These are phyloP conservation scores for Pycnococcus provasolii DNA, from an alignment of 139 green algal genomes.

Conservation along the genomic window DNA sequence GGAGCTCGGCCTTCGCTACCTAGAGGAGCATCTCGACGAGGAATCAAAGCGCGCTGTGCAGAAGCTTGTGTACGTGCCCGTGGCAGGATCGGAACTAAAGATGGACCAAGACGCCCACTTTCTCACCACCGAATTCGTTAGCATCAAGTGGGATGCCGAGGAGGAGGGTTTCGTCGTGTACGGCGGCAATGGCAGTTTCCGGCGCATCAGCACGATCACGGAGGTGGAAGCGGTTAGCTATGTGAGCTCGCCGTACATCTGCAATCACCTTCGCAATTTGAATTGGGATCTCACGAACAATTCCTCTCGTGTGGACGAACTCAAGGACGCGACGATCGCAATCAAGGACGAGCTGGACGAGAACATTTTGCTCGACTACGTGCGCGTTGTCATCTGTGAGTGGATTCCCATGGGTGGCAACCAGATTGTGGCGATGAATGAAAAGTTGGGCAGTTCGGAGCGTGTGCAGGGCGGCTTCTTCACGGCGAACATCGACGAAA, in stretches of 20 bases:
- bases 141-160: background rate
- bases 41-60: background rate
- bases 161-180: background rate
- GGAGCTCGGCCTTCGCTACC: background rate
- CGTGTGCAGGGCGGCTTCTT: constrained; percentile 22
- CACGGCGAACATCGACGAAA: constrained; percentile 11
- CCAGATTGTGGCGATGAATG: constrained; percentile 22
- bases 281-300: constrained; percentile 4
- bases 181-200: background rate
- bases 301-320: background rate
- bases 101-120: background rate
- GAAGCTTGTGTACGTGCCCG: constrained; percentile 3
- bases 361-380: constrained; percentile 6
- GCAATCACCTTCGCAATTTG: constrained; percentile 1
- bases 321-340: constrained; percentile 5
- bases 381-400: constrained; percentile 13
- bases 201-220: constrained; percentile 4
- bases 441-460: constrained; percentile 14
- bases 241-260: constrained; percentile 21
- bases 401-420: constrained; percentile 28
- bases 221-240: constrained; percentile 22
- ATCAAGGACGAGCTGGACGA: constrained; percentile 29
- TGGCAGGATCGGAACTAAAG: background rate
- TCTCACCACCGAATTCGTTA: constrained; percentile 11
- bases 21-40: background rate